phyloP scores from a whole-genome alignment of 2,329 filamentous ascomycete species.

The Thelonectria blattea region DNA sequence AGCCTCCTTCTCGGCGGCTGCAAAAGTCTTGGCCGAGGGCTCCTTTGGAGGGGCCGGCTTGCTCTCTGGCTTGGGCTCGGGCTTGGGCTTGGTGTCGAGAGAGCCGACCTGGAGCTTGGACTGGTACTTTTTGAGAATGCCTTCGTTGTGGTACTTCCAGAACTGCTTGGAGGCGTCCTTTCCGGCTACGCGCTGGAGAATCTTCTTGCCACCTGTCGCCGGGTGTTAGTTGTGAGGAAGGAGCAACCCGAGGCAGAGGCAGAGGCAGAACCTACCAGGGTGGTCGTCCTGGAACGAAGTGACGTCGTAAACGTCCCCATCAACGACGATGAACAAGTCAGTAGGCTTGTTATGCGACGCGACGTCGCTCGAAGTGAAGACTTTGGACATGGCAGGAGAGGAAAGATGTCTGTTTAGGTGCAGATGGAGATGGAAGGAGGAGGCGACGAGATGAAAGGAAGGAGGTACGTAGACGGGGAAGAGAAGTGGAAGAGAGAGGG shows the following conservation, averaged over 20 bases:
- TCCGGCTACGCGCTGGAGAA: slow-evolving; percentile 66
- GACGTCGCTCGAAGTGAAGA: slow-evolving; percentile 83
- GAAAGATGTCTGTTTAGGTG: not conserved
- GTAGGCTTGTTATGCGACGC: slow-evolving; percentile 89
- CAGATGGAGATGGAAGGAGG: not conserved
- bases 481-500: not conserved
- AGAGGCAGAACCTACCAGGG: slow-evolving; percentile 63
- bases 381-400: slow-evolving; percentile 75
- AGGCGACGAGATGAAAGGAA: no score
- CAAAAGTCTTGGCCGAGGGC: slow-evolving; percentile 45
- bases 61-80: slow-evolving; percentile 52
- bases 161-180: slow-evolving; percentile 73
- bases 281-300: slow-evolving; percentile 88
- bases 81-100: slow-evolving; percentile 82
- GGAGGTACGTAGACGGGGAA: no score
- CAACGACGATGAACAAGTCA: slow-evolving; percentile 87
- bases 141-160: slow-evolving; percentile 83
- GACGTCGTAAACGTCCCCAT: slow-evolving; percentile 94
- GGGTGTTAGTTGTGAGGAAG: not conserved
- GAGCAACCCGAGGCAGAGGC: no score
- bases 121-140: slow-evolving; percentile 86
- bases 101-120: slow-evolving; percentile 81
- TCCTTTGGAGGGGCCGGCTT: slow-evolving; percentile 41
- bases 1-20: slow-evolving; percentile 53
- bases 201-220: slow-evolving; percentile 65